Conservation (phyloP, 352 stramenopile genomes). For the Pythium brachiatum region DNA sequence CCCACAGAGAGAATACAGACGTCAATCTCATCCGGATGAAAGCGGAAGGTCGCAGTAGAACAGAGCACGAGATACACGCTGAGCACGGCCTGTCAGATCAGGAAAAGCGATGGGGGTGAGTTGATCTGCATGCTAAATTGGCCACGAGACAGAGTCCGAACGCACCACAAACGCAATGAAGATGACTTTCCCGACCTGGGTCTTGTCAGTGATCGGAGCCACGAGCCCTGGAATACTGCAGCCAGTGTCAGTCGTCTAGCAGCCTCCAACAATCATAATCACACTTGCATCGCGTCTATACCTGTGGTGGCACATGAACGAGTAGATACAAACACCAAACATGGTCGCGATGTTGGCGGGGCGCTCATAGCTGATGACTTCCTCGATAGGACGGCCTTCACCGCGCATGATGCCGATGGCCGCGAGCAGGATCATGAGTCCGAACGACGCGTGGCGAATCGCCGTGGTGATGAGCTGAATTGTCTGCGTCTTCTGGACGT, state of each 20-base stretch:
- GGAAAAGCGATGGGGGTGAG: not conserved
- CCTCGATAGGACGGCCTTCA: slow-evolving; percentile 51
- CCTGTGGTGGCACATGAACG: slow-evolving; percentile 91
- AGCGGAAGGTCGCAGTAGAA: slow-evolving; percentile 75
- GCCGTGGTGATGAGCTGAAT: slow-evolving; percentile 79
- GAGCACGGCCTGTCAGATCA: slow-evolving; percentile 55
- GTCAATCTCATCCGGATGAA: slow-evolving; percentile 73
- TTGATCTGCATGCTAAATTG: not conserved
- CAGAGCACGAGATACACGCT: slow-evolving; percentile 81
- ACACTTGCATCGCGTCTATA: slow-evolving; percentile 14
- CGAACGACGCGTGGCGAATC: slow-evolving; percentile 83
- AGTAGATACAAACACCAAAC: slow-evolving; percentile 89
- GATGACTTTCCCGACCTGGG: slow-evolving; percentile 64
- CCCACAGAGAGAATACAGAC: slow-evolving; percentile 33
- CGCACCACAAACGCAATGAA: slow-evolving; percentile 65
- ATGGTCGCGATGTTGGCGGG: slow-evolving; percentile 72
- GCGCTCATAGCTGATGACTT: slow-evolving; percentile 76
- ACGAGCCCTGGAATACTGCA: slow-evolving; percentile 77
- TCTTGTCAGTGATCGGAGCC: slow-evolving; percentile 79
- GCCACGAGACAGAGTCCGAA: not conserved
- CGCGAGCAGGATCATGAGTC: slow-evolving; percentile 80
- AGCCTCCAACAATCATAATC: no score
- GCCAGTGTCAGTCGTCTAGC: not conserved
- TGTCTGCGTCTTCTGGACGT: slow-evolving; percentile 81
- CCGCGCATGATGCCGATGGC: slow-evolving; percentile 64